Conservation (phyloP, 1,284 basidiomycete genomes). For the Schizophyllum amplum region DNA sequence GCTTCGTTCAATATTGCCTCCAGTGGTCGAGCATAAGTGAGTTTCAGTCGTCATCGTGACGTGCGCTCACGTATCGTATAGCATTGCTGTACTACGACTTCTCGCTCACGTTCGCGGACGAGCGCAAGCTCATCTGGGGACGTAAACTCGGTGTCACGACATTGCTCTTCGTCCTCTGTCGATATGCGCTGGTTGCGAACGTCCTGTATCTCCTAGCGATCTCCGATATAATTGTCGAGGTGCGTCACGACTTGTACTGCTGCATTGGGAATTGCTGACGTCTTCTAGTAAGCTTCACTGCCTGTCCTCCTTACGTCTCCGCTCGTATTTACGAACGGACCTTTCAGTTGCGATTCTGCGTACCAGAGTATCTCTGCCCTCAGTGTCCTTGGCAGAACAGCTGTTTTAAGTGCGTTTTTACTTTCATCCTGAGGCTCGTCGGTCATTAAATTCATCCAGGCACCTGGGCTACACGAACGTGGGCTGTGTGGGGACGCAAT, state of each 20-base stretch:
- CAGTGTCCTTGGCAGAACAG: slow-evolving; percentile 26
- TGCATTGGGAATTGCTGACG: no score
- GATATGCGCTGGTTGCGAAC: slow-evolving; percentile 28
- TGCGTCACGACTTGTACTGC: slow-evolving; percentile 9
- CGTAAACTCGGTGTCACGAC: slow-evolving; percentile 22
- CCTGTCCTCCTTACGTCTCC: not conserved
- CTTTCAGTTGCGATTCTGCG: slow-evolving; percentile 22
- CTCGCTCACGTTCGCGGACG: slow-evolving; percentile 23
- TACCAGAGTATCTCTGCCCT: slow-evolving; percentile 25
- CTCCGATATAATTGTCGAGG: slow-evolving; percentile 15
- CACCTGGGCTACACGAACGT: slow-evolving; percentile 20
- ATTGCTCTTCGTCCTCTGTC: slow-evolving; percentile 27
- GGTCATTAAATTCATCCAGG: no score
- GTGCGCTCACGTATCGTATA: slow-evolving; percentile 3
- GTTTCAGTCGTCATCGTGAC: no score
- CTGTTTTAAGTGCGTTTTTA: slow-evolving; percentile 22
- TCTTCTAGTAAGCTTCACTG: no score
- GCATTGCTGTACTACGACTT: slow-evolving; percentile 27
- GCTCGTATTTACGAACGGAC: not conserved
- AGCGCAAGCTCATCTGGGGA: slow-evolving; percentile 28
- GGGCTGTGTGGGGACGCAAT: slow-evolving; percentile 20
- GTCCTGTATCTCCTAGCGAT: slow-evolving; percentile 26
- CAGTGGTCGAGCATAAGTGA: slow-evolving; percentile 25
- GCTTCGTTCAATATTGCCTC: slow-evolving; percentile 20
- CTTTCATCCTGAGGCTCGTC: not conserved